A percentile compares a stretch with the other conserved stretches of the same genome.
Evolutionary conservation across 345 rosid species (phyloP).

Genomic region (Citrus hindsii): DNA sequence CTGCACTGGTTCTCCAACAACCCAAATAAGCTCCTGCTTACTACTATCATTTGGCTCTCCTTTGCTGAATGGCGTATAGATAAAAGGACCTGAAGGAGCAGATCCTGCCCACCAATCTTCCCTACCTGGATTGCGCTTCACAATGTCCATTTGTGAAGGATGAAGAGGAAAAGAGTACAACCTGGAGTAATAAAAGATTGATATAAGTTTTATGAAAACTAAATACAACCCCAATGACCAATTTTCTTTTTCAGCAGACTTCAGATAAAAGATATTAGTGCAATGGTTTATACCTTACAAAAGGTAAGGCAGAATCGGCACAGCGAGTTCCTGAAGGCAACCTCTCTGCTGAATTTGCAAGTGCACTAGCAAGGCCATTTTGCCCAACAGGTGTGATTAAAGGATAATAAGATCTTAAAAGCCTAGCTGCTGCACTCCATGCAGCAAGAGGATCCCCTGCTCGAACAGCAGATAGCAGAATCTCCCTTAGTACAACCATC

Average conservation of each 20-base stretch:
- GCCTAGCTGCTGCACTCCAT: constrained; percentile 99
- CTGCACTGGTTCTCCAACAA: constrained; percentile 97
- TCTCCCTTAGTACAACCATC: constrained; percentile 99
- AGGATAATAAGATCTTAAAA: constrained; percentile 91
- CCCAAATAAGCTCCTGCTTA: constrained; percentile 89
- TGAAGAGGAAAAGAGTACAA: constrained; percentile 83
- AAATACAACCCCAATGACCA: background rate
- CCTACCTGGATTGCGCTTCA: constrained; percentile 78
- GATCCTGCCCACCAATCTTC: constrained; percentile 99
- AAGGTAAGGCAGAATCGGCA: constrained; percentile 98
- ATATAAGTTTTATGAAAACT: background rate
- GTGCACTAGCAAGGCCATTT: constrained; percentile 94
- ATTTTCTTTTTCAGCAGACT: background rate
- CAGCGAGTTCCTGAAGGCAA: constrained; percentile 94
- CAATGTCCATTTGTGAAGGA: constrained; percentile 75
- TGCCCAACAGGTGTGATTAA: constrained; percentile 96
- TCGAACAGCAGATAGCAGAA: constrained; percentile 93
- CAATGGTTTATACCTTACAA: constrained; percentile 58
- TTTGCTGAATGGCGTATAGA: constrained; percentile 97
- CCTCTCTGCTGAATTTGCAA: constrained; percentile 82
- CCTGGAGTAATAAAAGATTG: constrained; percentile 36
- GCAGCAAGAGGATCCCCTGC: constrained; percentile 98
- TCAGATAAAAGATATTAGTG: background rate
- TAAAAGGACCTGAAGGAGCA: constrained; percentile 98
- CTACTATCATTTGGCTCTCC: constrained; percentile 69